A percentile compares a stretch with the other conserved stretches of the same genome.
phyloP scores from a whole-genome alignment of 306 rosid species.

The Bauhinia variegata region DNA sequence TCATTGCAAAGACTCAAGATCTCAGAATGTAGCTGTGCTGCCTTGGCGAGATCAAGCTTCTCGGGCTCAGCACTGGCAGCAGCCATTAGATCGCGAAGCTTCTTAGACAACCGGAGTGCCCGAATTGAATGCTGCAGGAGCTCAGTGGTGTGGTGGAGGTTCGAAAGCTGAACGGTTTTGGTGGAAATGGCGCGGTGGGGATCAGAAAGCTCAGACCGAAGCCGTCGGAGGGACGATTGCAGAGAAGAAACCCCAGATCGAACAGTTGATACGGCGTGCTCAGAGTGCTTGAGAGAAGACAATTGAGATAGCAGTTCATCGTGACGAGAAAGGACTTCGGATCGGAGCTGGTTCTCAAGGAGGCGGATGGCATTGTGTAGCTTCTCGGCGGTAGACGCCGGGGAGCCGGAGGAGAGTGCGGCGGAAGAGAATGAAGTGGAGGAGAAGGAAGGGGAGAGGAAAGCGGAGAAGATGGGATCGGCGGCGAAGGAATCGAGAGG shows the following conservation, averaged over 20 bases:
- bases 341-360: constrained; percentile 92
- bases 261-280: constrained; percentile 79
- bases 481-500: constrained; percentile 80
- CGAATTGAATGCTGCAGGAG: constrained; percentile 85
- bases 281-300: constrained; percentile 90
- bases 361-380: constrained; percentile 91
- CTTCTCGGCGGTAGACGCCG: constrained; percentile 96
- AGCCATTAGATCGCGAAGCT: constrained; percentile 74
- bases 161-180: constrained; percentile 71
- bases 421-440: constrained; percentile 94
- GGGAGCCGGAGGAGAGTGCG: constrained; percentile 97
- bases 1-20: constrained; percentile 71
- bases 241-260: constrained; percentile 80
- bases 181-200: constrained; percentile 66
- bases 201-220: constrained; percentile 91
- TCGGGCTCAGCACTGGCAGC: constrained; percentile 60
- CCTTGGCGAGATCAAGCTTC: constrained; percentile 86
- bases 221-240: constrained; percentile 84
- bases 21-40: constrained; percentile 86
- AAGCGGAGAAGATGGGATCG: constrained; percentile 88
- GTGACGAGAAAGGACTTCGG: constrained; percentile 94
- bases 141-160: constrained; percentile 76
- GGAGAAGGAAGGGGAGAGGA: constrained; percentile 85
- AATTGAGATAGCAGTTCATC: constrained; percentile 84
- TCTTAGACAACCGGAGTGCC: constrained; percentile 76